phyloP scores from a whole-genome alignment of 306 rosid species.

The Pyrus bretschneideri region DNA sequence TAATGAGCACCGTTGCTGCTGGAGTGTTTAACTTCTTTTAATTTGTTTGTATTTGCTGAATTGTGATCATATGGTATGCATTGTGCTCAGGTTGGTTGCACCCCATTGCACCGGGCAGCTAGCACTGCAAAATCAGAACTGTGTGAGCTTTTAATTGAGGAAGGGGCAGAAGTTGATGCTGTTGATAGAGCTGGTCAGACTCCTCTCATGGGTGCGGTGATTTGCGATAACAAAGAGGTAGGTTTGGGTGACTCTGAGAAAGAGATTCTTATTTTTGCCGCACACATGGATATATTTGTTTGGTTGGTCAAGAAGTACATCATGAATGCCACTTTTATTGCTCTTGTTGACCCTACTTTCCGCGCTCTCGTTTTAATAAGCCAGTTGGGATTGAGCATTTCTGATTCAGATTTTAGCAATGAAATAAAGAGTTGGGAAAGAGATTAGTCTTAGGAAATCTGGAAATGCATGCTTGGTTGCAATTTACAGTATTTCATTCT shows the following conservation, averaged over 20 bases:
- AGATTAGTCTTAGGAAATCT: neutral
- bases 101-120: conserved; percentile 93
- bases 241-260: neutral
- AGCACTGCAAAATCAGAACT: conserved; percentile 75
- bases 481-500: neutral
- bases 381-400: neutral
- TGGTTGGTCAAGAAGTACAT: neutral
- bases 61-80: neutral
- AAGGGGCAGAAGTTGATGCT: conserved; percentile 92
- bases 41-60: neutral
- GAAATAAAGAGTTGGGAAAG: neutral
- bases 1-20: too few relatives aligned
- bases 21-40: neutral
- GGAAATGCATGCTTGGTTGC: neutral
- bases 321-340: neutral
- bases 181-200: conserved; percentile 76
- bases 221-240: conserved; percentile 73
- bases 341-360: neutral
- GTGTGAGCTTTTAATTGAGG: conserved; percentile 84
- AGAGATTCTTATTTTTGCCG: neutral
- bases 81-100: conserved; percentile 66
- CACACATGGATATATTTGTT: neutral
- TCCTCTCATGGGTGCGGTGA: conserved; percentile 81
- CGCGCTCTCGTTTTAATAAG: neutral
- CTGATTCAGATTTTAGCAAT: neutral